These are phyloP conservation scores for Capillidium heterosporum DNA, from an alignment of 371 early-diverging fungal species.

Conservation along the genomic window DNA sequence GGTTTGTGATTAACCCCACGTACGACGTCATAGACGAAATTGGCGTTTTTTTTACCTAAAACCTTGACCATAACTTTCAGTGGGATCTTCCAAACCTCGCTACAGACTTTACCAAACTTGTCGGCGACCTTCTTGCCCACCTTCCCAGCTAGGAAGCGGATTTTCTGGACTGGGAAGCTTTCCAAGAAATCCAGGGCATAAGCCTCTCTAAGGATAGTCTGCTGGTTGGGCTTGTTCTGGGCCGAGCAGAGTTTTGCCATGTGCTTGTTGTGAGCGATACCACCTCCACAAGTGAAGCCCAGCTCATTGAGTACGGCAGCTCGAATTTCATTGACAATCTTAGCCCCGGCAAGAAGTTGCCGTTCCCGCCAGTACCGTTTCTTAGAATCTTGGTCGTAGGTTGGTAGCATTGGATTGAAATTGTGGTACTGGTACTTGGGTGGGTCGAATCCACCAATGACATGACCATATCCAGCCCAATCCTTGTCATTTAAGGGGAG, in stretches of 20 bases:
- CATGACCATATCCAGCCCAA: neutral
- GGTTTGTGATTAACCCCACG: constrained; percentile 1
- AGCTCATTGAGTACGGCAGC: neutral
- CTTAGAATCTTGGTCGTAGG: neutral
- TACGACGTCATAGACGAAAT: neutral
- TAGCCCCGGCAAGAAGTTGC: neutral
- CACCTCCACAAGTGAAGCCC: neutral
- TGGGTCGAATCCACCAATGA: neutral
- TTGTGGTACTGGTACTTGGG: neutral
- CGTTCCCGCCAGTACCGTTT: neutral
- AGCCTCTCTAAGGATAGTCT: neutral
- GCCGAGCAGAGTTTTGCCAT: neutral
- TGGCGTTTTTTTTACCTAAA: neutral
- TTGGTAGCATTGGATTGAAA: too few relatives aligned
- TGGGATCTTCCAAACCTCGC: neutral
- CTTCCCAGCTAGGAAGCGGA: neutral
- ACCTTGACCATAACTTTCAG: neutral
- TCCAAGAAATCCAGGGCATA: neutral
- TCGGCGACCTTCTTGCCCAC: neutral
- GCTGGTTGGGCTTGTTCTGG: constrained; percentile 2
- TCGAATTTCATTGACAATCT: neutral
- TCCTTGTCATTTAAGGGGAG: neutral
- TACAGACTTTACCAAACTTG: neutral
- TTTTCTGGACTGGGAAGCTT: neutral
- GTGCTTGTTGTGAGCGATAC: neutral